Evolutionary conservation across 805 yeast species (phyloP).

Genomic region (Hanseniaspora hatyaiensis): DNA sequence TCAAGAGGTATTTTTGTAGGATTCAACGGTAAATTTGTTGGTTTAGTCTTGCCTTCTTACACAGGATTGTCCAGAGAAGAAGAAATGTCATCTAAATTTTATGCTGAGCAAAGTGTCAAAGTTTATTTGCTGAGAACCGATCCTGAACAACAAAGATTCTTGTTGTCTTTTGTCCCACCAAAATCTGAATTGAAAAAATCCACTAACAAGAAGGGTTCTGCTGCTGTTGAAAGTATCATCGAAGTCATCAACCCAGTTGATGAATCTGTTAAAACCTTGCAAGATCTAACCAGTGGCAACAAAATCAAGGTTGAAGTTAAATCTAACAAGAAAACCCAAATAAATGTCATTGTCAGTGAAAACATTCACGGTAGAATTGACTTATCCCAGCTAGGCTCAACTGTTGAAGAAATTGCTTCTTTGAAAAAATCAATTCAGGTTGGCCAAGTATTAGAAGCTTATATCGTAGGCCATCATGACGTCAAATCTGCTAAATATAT

Average conservation of each 20-base stretch:
- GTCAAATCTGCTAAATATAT: slow-evolving; percentile 53
- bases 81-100: slow-evolving; percentile 45
- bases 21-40: slow-evolving; percentile 70
- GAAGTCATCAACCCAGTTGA: slow-evolving; percentile 49
- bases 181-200: slow-evolving; percentile 19
- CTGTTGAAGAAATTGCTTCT: slow-evolving; percentile 48
- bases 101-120: slow-evolving; percentile 56
- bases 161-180: slow-evolving; percentile 46
- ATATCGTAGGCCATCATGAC: slow-evolving; percentile 68
- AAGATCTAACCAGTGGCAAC: slow-evolving; percentile 50
- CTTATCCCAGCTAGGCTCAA: slow-evolving; percentile 53
- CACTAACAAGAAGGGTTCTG: no score
- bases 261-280: slow-evolving; percentile 33
- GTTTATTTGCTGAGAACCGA: slow-evolving; percentile 59
- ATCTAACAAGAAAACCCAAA: slow-evolving; percentile 57
- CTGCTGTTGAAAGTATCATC: no score
- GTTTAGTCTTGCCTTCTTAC: slow-evolving; percentile 66
- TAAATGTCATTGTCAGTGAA: slow-evolving; percentile 65
- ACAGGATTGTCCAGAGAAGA: slow-evolving; percentile 45
- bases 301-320: slow-evolving; percentile 49
- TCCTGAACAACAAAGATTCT: slow-evolving; percentile 56
- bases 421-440: slow-evolving; percentile 40
- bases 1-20: slow-evolving; percentile 66
- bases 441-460: slow-evolving; percentile 49
- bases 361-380: slow-evolving; percentile 72